Percentiles rank a stretch among this genome's conserved stretches.
Conservation (phyloP, 306 rosid species). For the Pterocarpus santalinus region DNA sequence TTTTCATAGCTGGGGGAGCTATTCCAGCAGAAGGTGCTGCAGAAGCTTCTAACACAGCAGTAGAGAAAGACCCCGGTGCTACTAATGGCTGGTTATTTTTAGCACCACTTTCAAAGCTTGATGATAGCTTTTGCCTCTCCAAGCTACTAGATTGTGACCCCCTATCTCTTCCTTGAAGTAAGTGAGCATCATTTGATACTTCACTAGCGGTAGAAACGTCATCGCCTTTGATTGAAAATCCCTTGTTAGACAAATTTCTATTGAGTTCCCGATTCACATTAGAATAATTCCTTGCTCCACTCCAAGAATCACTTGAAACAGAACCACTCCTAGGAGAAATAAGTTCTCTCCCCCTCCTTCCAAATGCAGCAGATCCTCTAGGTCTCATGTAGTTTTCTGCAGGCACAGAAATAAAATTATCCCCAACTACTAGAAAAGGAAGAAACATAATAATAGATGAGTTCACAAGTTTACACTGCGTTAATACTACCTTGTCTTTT, state of each 20-base stretch:
- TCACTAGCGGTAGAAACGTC: slow-evolving; percentile 69
- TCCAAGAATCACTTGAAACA: slow-evolving; percentile 74
- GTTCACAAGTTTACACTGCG: slow-evolving; percentile 26
- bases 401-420: slow-evolving; percentile 47
- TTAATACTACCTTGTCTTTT: slow-evolving; percentile 66
- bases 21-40: slow-evolving; percentile 50
- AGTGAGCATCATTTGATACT: slow-evolving; percentile 58
- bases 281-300: slow-evolving; percentile 74
- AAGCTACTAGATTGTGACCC: slow-evolving; percentile 71
- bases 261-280: slow-evolving; percentile 65
- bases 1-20: slow-evolving; percentile 57
- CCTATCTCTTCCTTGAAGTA: slow-evolving; percentile 79
- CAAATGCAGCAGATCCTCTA: slow-evolving; percentile 77
- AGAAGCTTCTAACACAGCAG: slow-evolving; percentile 55
- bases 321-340: slow-evolving; percentile 83
- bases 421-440: slow-evolving; percentile 7
- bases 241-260: slow-evolving; percentile 76
- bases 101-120: slow-evolving; percentile 63
- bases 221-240: slow-evolving; percentile 69
- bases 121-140: slow-evolving; percentile 70
- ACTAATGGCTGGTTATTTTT: slow-evolving; percentile 56
- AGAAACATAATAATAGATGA: background rate
- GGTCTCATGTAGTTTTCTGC: slow-evolving; percentile 79
- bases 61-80: slow-evolving; percentile 54
- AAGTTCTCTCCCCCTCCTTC: slow-evolving; percentile 79